Conservation (phyloP, 1,139 yeast species). For the Sugiyamaella sp. region DNA sequence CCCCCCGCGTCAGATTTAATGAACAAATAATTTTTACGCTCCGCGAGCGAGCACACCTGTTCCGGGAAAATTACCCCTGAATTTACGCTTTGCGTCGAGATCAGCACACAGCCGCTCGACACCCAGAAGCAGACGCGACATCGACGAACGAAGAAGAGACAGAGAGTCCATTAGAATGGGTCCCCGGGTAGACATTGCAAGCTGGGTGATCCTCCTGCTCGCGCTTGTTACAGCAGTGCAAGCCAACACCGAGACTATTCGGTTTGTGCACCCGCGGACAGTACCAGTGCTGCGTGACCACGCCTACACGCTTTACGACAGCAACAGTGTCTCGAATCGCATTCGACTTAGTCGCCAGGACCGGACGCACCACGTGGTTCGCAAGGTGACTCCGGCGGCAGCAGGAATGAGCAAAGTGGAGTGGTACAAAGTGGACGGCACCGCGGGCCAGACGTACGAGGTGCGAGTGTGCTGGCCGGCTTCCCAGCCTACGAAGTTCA, state of each 20-base stretch:
- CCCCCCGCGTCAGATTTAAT: no score
- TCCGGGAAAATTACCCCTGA: slow-evolving; percentile 1
- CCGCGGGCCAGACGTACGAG: slow-evolving; percentile 35
- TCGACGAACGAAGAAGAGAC: neutral
- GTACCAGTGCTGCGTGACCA: neutral
- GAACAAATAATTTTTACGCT: no score
- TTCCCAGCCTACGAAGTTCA: slow-evolving; percentile 39
- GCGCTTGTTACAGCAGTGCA: neutral
- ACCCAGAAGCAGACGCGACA: neutral
- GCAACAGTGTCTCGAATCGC: slow-evolving; percentile 6
- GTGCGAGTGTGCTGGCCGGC: slow-evolving; percentile 46
- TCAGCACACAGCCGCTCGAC: neutral
- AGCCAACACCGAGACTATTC: slow-evolving; percentile 16
- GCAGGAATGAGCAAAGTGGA: slow-evolving; percentile 9
- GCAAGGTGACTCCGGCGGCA: slow-evolving; percentile 2
- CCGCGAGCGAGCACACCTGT: no score
- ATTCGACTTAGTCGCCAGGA: slow-evolving; percentile 10
- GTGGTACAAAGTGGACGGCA: slow-evolving; percentile 18
- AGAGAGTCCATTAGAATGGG: neutral
- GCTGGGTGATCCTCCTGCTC: neutral
- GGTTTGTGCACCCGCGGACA: neutral
- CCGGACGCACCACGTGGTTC: slow-evolving; percentile 6
- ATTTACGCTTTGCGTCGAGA: neutral
- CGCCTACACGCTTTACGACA: slow-evolving; percentile 5
- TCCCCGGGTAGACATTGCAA: neutral